Evolutionary conservation across 164 flowering plant genomes (phyloP), one percentile per base, ranked within the genome.

Genomic region (Piper longum): DNA sequence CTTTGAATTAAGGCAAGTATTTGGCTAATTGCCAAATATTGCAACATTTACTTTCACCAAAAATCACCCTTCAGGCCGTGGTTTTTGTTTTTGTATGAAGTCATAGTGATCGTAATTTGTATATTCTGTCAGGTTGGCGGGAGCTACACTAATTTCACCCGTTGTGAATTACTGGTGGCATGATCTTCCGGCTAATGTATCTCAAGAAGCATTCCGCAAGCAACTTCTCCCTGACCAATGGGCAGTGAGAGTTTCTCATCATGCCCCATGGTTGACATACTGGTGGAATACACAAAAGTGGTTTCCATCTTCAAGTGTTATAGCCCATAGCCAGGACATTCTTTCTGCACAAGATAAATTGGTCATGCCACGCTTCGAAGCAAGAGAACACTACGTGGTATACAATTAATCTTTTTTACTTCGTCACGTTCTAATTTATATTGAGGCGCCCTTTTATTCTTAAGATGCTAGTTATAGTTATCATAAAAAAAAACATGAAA

Each of bases 241-340:
- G 92, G 64, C 83, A 1, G 66, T 83, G 40, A 67, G 89, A 51
- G 85, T 91, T 26, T 71, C 77, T 68, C 98, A 88, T 67, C 77
- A 91, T 60, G 40, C 75, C 1, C 96, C 96, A 2, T 84, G 87
- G 84, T 83, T 88, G 4, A 78, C 79, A 7, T 78, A 88, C 74
- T 91, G 91, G 96, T 91, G 97, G 97, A 83, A 80, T 75, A 84
- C 91, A 54, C 95, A 85, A 57, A 86, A 80, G 62, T 83, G 80
- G 84, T 82, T 87, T 62, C 91, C 88, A 9, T n/a, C 70, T 44
- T 79, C 80, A 0, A 76, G 78, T 70, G 80, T 77, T 67, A 51
- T 57, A 16, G 62, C 73, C 36, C 69, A 61, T 14, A 70, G 36
- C 54, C 71, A 70, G 56, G 73, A 65, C n/a, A 55, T 79, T 58